phyloP scores from a whole-genome alignment of 148 eudicot genomes.

The Rhododendron ferrugineum region DNA sequence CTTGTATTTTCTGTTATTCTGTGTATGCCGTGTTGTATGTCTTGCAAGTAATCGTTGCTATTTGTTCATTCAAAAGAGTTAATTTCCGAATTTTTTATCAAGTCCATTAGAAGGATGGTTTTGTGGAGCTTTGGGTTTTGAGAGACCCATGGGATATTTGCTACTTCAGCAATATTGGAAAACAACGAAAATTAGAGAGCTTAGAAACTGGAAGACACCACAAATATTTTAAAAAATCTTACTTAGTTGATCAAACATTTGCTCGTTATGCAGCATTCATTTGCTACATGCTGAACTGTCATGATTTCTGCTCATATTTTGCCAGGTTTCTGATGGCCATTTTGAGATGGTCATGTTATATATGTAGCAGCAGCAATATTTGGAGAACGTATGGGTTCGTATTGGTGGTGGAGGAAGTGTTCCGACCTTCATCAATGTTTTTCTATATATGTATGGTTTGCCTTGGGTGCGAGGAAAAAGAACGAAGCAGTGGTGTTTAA shows the following conservation, averaged over 20 bases:
- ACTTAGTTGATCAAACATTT: background rate
- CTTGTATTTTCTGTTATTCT: background rate
- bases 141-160: background rate
- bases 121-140: background rate
- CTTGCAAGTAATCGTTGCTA: background rate
- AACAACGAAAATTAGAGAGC: background rate
- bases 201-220: background rate
- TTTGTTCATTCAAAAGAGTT: conserved; percentile 1
- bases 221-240: background rate
- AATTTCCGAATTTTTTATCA: background rate
- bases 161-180: background rate
- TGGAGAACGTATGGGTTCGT: background rate
- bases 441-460: background rate
- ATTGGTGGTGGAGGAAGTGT: background rate
- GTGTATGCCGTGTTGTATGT: background rate
- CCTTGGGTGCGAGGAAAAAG: background rate
- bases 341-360: background rate
- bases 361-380: background rate
- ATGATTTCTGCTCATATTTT: background rate
- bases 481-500: background rate
- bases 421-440: background rate
- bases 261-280: background rate
- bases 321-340: background rate
- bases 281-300: background rate
- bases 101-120: background rate